A percentile compares a stretch with the other conserved stretches of the same genome.
These are phyloP conservation scores for Conticribra weissflogii DNA, from an alignment of 108 stramenopile genomes.

Conservation along the genomic window DNA sequence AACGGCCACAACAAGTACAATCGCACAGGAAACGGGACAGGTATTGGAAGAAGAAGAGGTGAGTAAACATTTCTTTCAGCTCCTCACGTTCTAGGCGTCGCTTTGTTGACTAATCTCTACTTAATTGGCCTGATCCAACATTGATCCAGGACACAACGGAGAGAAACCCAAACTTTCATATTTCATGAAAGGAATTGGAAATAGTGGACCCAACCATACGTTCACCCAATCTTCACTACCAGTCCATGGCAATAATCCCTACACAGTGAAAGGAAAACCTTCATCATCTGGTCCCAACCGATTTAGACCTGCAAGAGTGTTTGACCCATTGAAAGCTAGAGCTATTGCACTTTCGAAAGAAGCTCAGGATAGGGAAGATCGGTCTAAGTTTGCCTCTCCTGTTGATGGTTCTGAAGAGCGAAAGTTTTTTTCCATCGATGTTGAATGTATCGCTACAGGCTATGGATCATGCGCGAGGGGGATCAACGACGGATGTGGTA, in stretches of 20 bases:
- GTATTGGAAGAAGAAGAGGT: conserved; percentile 25
- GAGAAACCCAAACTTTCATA: conserved; percentile 59
- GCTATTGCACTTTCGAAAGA: conserved; percentile 45
- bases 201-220: conserved; percentile 63
- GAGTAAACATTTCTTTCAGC: background rate
- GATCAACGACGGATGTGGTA: conserved; percentile 43
- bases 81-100: background rate
- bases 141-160: conserved; percentile 10
- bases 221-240: conserved; percentile 36
- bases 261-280: conserved; percentile 4
- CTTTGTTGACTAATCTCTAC: background rate
- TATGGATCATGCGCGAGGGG: conserved; percentile 42
- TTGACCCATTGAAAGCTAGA: conserved; percentile 47
- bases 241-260: conserved; percentile 1
- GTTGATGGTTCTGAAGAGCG: conserved; percentile 18
- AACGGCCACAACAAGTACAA: conserved; percentile 3
- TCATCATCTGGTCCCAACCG: conserved; percentile 2
- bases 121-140: background rate
- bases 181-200: conserved; percentile 69
- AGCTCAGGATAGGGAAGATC: conserved; percentile 49
- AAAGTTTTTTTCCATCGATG: conserved; percentile 55
- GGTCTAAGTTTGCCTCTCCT: conserved; percentile 22
- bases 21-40: conserved; percentile 1
- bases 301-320: conserved; percentile 25
- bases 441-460: conserved; percentile 62